Base-by-base conservation (phyloP, 331 rosid species). In the Malus hybrid region DNA sequence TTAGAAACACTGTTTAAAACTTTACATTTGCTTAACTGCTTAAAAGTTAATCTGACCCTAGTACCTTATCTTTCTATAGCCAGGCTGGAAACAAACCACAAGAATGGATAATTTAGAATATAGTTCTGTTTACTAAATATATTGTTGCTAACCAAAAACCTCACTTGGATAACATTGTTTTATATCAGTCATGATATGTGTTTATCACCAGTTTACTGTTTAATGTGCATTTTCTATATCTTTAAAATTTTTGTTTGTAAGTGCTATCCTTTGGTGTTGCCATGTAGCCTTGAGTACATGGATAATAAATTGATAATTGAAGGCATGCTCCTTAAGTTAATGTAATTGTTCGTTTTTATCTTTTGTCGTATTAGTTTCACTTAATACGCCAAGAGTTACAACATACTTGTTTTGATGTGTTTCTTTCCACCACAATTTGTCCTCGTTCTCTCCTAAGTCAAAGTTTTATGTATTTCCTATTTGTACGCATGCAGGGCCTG, bases 401-500 rank as follows among this genome's bases (percentile, higher is more conserved):
- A 13, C 54, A 18, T 70, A 31, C 48, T 70, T 70, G 34, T 69
- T 16, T 69, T 15, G 60, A 55, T 55, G 60, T 55, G 9, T 19
- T 55, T 19, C 22, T 50, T 50, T 50, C 48, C 48, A 9, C 48
- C 13, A 42, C 13, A 42, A 10, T 3, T n/a, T 36, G 33, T 34
- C 16, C 14, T 14, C 6, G 46, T 60, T 20, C 33, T 31, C 24
- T 31, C 32, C 19, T 8, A n/a, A 39, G 68, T 52, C 73, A 65
- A 33, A 32, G 52, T 46, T 59, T 77, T 55, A 59, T 56, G 55
- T 67, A 10, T 54, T 67, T 75, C 69, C 33, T 56, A 71, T 66
- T 52, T 82, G 69, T 71, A 71, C 62, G 75, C 72, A 69, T 80
- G 84, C 89, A 93, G 99, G 99, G 75, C 99, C 99, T 77, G 99